Base-by-base conservation (phyloP, 495 filamentous ascomycete species). In the Penicillium samsonianum region DNA sequence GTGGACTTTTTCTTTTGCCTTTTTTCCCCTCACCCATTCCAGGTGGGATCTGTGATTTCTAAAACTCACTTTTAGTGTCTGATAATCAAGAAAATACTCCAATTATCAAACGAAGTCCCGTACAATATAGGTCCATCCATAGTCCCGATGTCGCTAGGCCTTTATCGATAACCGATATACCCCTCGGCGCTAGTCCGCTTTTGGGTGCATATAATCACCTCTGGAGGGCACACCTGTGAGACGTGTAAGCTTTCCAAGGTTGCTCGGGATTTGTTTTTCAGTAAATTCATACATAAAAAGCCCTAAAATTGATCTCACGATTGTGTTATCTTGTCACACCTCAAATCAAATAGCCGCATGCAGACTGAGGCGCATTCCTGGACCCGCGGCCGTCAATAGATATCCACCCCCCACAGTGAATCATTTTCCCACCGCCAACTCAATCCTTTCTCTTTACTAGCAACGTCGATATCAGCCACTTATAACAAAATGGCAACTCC, bases 401-500 rank as follows among this genome's bases (percentile, higher is more conserved):
- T 14, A 12, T n/a, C 12, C 25, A 3, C 23, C 50, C 47, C 66
- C 66, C 60, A 64, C 60, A 46, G 42, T 50, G 48, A 59, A 40
- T 60, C 64, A 59, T 65, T 65, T 67, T 67, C 62, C 64, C 65
- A 64, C 63, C 63, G 58, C 58, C 64, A 62, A 64, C 55, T 61
- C 66, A 51, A 57, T 56, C 40, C 62, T 59, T 50, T 56, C 28
- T 43, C 28, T 55, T 31, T 28, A 28, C 11, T 47, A 33, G 43
- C 43, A 11, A 43, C 35, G 35, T 28, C 22, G 23, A 55, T 46
- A n/a, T 14, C 42, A 47, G 16, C 30, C 43, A 54, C 23, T 45
- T 25, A 57, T 28, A 40, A 38, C 35, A 65, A 37, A 41, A 78
- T 78, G 75, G 68, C 72, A 52, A 65, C 71, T 55, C 55, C 69